Evolutionary conservation across 768 basidiomycete species (phyloP).

Genomic region (Lanmaoa rubissima): DNA sequence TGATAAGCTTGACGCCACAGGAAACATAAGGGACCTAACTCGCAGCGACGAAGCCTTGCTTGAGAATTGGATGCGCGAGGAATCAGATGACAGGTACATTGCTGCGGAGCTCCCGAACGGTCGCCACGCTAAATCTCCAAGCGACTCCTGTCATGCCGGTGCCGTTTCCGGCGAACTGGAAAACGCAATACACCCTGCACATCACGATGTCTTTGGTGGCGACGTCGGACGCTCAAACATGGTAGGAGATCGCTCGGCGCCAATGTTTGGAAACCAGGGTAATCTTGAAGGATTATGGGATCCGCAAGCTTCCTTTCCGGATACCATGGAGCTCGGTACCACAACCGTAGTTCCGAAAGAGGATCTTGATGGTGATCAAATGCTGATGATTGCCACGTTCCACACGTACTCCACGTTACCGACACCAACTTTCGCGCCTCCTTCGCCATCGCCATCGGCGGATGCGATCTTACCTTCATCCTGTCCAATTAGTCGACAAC

Average conservation of each 20-base stretch:
- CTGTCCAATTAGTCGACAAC: constrained; percentile 20
- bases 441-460: constrained; percentile 29
- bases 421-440: constrained; percentile 28
- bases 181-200: background rate
- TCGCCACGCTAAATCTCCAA: background rate
- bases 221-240: background rate
- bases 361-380: constrained; percentile 21
- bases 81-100: background rate
- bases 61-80: constrained; percentile 4
- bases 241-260: background rate
- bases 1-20: background rate
- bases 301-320: constrained; percentile 17
- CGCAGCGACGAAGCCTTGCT: background rate
- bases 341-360: constrained; percentile 11
- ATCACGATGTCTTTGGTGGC: background rate
- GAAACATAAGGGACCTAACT: background rate
- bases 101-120: background rate
- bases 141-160: background rate
- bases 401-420: constrained; percentile 28
- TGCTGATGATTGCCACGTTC: constrained; percentile 15
- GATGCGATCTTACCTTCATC: constrained; percentile 23
- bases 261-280: background rate
- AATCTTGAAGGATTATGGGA: constrained; percentile 5
- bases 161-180: background rate
- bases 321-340: constrained; percentile 11